These are phyloP conservation scores for Puccinia horiana DNA, from an alignment of 1,284 basidiomycete species.

Conservation along the genomic window DNA sequence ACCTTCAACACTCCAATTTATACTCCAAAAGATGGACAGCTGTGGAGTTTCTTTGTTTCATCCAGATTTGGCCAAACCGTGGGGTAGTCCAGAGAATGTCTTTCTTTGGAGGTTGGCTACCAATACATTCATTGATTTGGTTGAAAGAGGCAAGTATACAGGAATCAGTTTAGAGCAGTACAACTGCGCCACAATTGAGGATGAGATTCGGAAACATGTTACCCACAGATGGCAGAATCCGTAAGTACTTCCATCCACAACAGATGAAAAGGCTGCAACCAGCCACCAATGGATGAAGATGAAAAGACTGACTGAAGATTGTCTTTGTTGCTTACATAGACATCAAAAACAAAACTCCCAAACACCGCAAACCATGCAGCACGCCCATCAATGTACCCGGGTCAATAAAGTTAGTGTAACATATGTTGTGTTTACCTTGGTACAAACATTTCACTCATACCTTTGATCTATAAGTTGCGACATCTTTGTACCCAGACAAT, in stretches of 20 bases:
- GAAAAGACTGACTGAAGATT: background rate
- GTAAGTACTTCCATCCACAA: background rate
- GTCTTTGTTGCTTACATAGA: too few relatives aligned
- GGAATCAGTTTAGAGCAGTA: background rate
- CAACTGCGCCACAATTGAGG: background rate
- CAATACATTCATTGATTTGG: background rate
- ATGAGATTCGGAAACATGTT: background rate
- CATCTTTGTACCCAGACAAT: background rate
- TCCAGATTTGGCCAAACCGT: background rate
- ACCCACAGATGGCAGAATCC: background rate
- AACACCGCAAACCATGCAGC: too few relatives aligned
- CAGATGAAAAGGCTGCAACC: background rate
- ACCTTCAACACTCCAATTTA: background rate
- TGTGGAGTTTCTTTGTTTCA: background rate
- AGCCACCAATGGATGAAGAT: background rate
- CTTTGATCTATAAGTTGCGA: background rate
- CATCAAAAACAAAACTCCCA: too few relatives aligned
- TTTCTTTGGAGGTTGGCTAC: constrained; percentile 12
- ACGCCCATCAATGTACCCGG: too few relatives aligned
- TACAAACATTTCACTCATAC: background rate
- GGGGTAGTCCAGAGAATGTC: background rate
- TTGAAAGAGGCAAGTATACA: constrained; percentile 4
- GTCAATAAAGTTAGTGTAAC: too few relatives aligned
- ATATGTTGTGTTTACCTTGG: too few relatives aligned
- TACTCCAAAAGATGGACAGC: background rate